Evolutionary conservation across 805 yeast genomes (phyloP).

Genomic region (Blastobotrys parvus): DNA sequence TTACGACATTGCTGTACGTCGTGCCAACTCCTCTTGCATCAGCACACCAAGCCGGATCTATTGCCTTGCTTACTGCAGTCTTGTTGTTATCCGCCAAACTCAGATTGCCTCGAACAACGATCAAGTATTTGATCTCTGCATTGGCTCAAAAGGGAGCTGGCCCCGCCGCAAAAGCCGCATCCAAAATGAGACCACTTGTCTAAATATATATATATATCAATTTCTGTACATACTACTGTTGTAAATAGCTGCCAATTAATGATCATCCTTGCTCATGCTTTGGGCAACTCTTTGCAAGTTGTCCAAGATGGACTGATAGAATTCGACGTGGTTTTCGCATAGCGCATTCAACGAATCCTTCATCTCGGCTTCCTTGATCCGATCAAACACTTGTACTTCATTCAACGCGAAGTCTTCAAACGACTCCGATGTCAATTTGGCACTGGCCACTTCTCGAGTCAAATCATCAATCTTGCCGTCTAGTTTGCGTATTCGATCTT

Average conservation of each 20-base stretch:
- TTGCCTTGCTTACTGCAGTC: constrained; percentile 78
- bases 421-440: constrained; percentile 42
- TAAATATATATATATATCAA: too few relatives aligned
- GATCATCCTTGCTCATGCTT: background rate
- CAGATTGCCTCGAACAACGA: constrained; percentile 43
- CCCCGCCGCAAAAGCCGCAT: background rate
- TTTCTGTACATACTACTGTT: too few relatives aligned
- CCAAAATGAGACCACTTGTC: too few relatives aligned
- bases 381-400: constrained; percentile 64
- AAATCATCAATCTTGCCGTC: constrained; percentile 42
- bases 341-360: constrained; percentile 61
- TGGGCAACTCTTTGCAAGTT: constrained; percentile 30
- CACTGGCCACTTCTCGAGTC: constrained; percentile 41
- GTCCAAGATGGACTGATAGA: constrained; percentile 57
- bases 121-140: constrained; percentile 7
- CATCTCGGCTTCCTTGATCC: constrained; percentile 69
- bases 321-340: constrained; percentile 67
- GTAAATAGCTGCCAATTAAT: too few relatives aligned
- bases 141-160: constrained; percentile 7
- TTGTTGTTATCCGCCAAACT: constrained; percentile 52
- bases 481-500: constrained; percentile 43
- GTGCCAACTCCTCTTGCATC: constrained; percentile 94
- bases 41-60: constrained; percentile 94
- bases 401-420: constrained; percentile 50
- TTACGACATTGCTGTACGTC: constrained; percentile 71